Evolutionary conservation across 345 rosid species (phyloP).

Genomic region (Boechera divaricarpa): DNA sequence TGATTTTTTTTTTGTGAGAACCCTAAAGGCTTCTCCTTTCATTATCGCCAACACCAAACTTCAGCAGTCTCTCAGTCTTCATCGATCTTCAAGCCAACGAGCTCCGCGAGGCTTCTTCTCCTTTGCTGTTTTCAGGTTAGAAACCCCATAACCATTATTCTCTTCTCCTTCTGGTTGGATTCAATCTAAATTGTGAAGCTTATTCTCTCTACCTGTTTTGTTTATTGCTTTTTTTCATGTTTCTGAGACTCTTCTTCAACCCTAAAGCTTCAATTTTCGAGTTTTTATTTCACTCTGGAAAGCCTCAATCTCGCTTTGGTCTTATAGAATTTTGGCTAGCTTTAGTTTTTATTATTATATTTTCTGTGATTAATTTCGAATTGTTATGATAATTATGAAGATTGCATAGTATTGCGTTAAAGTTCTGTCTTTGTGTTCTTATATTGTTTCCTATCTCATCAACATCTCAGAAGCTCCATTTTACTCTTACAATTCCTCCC

Average conservation of each 20-base stretch:
- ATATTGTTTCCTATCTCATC: conserved; percentile 6
- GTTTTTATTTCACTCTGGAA: not conserved
- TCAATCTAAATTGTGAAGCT: conserved; percentile 25
- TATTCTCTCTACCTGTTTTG: not conserved
- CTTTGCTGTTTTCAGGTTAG: conserved; percentile 34
- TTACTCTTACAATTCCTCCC: not conserved
- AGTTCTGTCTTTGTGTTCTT: conserved; percentile 3
- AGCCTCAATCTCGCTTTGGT: not conserved
- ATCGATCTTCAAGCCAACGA: conserved; percentile 26
- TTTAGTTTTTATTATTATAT: not conserved
- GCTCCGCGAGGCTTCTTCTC: conserved; percentile 5
- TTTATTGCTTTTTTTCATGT: not conserved
- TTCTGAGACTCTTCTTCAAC: conserved; percentile 21
- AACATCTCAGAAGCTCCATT: conserved; percentile 18
- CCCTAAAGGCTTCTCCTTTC: conserved; percentile 31
- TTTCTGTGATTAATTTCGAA: not conserved
- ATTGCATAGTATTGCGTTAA: conserved; percentile 12
- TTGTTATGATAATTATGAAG: not conserved
- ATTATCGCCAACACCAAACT: conserved; percentile 28
- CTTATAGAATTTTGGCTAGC: not conserved
- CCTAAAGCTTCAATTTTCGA: conserved; percentile 11
- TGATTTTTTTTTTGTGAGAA: not conserved
- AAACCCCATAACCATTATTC: not conserved
- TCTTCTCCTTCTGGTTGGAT: not conserved
- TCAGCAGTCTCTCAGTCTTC: conserved; percentile 3